These are phyloP conservation scores for Scenedesmus sp. DNA, from an alignment of 163 green algal genomes.

Conservation along the genomic window DNA sequence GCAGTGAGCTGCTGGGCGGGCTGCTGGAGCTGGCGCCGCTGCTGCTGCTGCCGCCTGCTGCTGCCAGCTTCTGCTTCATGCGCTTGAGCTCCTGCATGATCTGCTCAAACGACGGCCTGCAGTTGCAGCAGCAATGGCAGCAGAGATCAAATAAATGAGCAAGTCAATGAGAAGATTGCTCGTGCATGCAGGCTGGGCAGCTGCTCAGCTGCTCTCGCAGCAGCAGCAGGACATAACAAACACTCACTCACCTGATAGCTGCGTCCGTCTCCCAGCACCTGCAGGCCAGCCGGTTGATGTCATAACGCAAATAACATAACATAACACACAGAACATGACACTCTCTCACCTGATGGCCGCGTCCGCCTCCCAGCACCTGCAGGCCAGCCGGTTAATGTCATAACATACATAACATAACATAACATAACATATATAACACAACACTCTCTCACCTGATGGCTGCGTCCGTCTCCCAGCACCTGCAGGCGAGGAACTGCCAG, in stretches of 20 bases:
- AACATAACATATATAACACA: neutral
- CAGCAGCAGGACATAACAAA: neutral
- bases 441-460: slow-evolving; percentile 47
- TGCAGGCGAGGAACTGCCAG: slow-evolving; percentile 58
- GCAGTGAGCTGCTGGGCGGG: neutral
- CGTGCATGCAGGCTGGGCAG: neutral
- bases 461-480: slow-evolving; percentile 66
- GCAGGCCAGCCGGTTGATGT: slow-evolving; percentile 45
- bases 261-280: slow-evolving; percentile 66
- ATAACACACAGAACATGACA: neutral
- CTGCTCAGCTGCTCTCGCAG: too few relatives aligned
- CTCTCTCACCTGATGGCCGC: slow-evolving; percentile 51
- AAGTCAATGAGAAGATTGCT: neutral
- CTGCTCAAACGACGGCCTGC: slow-evolving; percentile 47
- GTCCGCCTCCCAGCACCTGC: slow-evolving; percentile 66
- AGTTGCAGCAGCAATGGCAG: neutral
- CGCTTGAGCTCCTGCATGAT: slow-evolving; percentile 21
- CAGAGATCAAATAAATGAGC: neutral
- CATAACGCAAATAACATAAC: neutral
- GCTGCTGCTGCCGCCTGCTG: neutral
- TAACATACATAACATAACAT: neutral
- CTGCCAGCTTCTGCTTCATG: slow-evolving; percentile 1
- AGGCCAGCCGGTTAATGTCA: slow-evolving; percentile 35
- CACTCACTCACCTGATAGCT: slow-evolving; percentile 46
- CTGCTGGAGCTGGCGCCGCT: neutral